A percentile compares a stretch with the other conserved stretches of the same genome.
Evolutionary conservation across 2,329 filamentous ascomycete genomes (phyloP).

Genomic region (Colletotrichum destructivum): DNA sequence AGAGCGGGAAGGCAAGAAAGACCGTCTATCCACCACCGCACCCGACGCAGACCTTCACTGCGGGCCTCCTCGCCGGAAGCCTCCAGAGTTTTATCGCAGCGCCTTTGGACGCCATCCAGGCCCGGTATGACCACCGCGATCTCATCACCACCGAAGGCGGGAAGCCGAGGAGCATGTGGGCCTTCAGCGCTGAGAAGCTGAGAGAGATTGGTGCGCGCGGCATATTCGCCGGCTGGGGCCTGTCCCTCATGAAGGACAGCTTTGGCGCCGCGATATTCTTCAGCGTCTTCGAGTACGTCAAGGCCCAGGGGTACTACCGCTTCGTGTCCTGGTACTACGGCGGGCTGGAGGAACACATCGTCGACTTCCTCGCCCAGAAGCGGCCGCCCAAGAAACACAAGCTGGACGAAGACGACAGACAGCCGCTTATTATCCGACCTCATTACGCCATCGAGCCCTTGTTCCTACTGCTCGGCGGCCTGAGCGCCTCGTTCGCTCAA

Average conservation of each 20-base stretch:
- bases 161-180: conserved; percentile 77
- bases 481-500: conserved; percentile 77
- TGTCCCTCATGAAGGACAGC: conserved; percentile 79
- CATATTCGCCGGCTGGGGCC: conserved; percentile 80
- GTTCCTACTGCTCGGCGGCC: conserved; percentile 79
- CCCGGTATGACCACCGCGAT: conserved; percentile 75
- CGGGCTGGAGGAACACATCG: conserved; percentile 65
- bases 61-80: conserved; percentile 78
- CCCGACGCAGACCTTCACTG: conserved; percentile 75
- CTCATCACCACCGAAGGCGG: conserved; percentile 59
- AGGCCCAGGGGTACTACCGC: conserved; percentile 80
- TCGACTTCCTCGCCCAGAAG: conserved; percentile 65
- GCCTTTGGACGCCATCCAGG: conserved; percentile 82
- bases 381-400: conserved; percentile 51
- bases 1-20: conserved; percentile 69
- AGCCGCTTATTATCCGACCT: conserved; percentile 73
- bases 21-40: conserved; percentile 80
- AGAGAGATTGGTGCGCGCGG: conserved; percentile 80
- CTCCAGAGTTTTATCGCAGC: conserved; percentile 81
- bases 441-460: conserved; percentile 83
- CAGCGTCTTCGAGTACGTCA: conserved; percentile 81
- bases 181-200: conserved; percentile 75
- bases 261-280: conserved; percentile 82
- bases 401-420: conserved; percentile 49
- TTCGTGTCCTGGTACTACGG: conserved; percentile 82